phyloP scores from a whole-genome alignment of 176 grass and related monocot genomes.

The Panicum miliaceum region DNA sequence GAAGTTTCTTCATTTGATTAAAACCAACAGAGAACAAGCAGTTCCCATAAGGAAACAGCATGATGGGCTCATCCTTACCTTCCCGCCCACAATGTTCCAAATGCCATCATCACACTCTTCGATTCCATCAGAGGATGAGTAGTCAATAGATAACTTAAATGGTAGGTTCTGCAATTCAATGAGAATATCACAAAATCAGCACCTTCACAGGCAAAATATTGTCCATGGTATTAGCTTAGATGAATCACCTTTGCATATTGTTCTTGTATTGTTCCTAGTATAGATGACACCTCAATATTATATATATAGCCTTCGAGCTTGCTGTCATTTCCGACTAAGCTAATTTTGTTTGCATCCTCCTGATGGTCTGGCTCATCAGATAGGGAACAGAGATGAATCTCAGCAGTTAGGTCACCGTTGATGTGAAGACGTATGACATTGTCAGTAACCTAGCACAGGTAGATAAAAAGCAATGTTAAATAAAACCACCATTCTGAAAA shows the following conservation, averaged over 20 bases:
- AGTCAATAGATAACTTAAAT: conserved; percentile 81
- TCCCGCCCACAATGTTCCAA: conserved; percentile 96
- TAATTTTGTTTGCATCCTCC: conserved; percentile 53
- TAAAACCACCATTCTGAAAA: neutral
- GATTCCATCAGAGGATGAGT: conserved; percentile 76
- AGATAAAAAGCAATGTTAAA: conserved; percentile 32
- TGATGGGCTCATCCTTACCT: conserved; percentile 52
- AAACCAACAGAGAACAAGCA: conserved; percentile 8
- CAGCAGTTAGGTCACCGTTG: conserved; percentile 62
- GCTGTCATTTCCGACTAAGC: conserved; percentile 60
- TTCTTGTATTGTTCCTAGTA: conserved; percentile 54
- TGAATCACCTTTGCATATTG: conserved; percentile 68
- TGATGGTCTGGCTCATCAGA: conserved; percentile 28
- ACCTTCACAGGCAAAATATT: conserved; percentile 16
- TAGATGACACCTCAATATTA: conserved; percentile 63
- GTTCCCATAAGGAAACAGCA: neutral
- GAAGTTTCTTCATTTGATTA: conserved; percentile 1
- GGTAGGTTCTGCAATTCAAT: conserved; percentile 69
- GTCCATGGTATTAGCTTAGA: neutral
- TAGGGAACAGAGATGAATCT: conserved; percentile 51
- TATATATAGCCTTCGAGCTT: conserved; percentile 79
- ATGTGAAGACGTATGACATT: conserved; percentile 67
- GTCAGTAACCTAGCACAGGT: conserved; percentile 60
- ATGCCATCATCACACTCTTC: conserved; percentile 80
- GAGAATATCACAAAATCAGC: conserved; percentile 13